These are phyloP conservation scores for Tricholoma hemisulphureum DNA, from an alignment of 768 basidiomycete genomes.

Conservation along the genomic window DNA sequence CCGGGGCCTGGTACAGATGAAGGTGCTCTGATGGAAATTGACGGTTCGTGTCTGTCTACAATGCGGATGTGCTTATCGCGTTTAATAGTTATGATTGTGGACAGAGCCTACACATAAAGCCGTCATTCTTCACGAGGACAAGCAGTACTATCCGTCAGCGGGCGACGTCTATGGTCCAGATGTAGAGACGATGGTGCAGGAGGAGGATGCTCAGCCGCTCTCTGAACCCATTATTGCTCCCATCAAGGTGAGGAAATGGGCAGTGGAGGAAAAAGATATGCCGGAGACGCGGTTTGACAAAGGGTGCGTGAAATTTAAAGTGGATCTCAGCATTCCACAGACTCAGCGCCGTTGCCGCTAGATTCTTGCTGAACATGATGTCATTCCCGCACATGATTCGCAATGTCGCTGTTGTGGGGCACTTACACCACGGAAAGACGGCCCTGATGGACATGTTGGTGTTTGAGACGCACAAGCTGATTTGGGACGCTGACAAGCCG, in stretches of 20 bases:
- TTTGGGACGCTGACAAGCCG: conserved; percentile 89
- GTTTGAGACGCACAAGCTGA: conserved; percentile 92
- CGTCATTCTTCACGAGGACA: conserved; percentile 92
- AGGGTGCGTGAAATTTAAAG: conserved; percentile 56
- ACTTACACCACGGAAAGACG: conserved; percentile 97
- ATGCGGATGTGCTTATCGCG: conserved; percentile 8
- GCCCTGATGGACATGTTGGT: conserved; percentile 96
- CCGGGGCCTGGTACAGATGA: conserved; percentile 49
- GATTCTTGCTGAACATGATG: conserved; percentile 90
- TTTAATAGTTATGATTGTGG: conserved; percentile 14
- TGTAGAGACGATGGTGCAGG: conserved; percentile 96
- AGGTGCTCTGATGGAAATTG: conserved; percentile 79
- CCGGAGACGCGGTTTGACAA: conserved; percentile 98
- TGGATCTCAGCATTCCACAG: background rate
- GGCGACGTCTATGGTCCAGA: conserved; percentile 88
- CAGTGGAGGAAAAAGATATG: conserved; percentile 92
- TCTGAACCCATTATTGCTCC: conserved; percentile 95
- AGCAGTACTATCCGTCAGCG: conserved; percentile 96
- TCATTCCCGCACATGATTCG: conserved; percentile 91
- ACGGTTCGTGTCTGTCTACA: conserved; percentile 47
- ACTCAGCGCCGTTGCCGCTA: conserved; percentile 29
- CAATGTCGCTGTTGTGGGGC: conserved; percentile 94
- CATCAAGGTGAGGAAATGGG: conserved; percentile 92
- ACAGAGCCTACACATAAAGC: conserved; percentile 78
- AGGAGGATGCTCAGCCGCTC: conserved; percentile 95